Conservation (phyloP, 805 yeast species). For the Barnettozyma siamensis region DNA sequence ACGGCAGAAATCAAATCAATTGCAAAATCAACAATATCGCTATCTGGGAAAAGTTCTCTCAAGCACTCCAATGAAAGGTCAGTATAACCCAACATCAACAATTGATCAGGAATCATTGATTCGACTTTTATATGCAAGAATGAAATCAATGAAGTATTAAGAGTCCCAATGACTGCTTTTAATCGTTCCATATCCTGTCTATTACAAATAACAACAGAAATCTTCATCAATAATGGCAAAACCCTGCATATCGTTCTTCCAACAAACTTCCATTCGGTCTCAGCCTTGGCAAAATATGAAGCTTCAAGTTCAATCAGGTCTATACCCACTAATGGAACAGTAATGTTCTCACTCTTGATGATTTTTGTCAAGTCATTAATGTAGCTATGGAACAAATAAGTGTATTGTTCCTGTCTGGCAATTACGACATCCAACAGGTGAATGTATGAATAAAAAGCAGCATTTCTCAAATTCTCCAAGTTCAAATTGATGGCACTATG, state of each 20-base stretch:
- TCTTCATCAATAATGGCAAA: conserved; percentile 43
- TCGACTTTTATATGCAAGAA: conserved; percentile 46
- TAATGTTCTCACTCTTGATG: conserved; percentile 17
- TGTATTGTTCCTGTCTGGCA: conserved; percentile 61
- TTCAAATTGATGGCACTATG: conserved; percentile 18
- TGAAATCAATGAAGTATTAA: conserved; percentile 29
- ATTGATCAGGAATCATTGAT: conserved; percentile 53
- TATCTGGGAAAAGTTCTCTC: conserved; percentile 32
- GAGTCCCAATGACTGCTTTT: conserved; percentile 24
- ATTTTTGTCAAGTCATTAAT: conserved; percentile 19
- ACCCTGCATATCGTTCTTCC: conserved; percentile 63
- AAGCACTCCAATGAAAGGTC: conserved; percentile 48
- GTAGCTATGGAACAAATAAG: conserved; percentile 50
- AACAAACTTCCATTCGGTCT: conserved; percentile 52
- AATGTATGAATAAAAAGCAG: conserved; percentile 50
- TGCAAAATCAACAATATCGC: conserved; percentile 36
- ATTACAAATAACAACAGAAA: conserved; percentile 29
- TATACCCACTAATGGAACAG: conserved; percentile 47
- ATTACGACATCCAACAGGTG: conserved; percentile 57
- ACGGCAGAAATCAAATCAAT: conserved; percentile 45
- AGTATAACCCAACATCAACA: conserved; percentile 52
- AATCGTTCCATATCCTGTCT: conserved; percentile 20
- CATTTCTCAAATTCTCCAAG: conserved; percentile 25
- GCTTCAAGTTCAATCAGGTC: conserved; percentile 42
- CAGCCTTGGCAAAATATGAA: conserved; percentile 42